Percentiles rank a stretch among this genome's conserved stretches.
Conservation (phyloP, 495 filamentous ascomycete genomes). For the Aspergillus incahuasiensis region DNA sequence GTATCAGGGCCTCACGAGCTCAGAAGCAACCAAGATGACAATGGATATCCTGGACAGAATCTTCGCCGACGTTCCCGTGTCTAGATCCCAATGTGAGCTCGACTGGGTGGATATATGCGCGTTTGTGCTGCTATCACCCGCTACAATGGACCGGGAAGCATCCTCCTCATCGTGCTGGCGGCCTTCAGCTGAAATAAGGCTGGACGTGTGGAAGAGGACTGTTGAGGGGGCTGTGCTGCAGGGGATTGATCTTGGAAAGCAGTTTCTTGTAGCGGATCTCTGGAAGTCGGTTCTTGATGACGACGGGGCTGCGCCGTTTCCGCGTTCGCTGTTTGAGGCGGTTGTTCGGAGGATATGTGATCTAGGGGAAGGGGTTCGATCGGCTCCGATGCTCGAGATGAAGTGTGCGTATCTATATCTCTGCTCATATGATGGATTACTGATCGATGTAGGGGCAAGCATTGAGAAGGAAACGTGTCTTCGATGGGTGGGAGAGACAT, state of each 20-base stretch:
- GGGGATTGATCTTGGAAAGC: conserved; percentile 39
- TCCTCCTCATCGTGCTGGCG: conserved; percentile 21
- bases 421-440: neutral
- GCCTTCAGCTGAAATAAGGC: conserved; percentile 36
- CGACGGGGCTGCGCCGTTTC: conserved; percentile 35
- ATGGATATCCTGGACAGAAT: conserved; percentile 22
- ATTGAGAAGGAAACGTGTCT: conserved; percentile 43
- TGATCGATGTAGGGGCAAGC: conserved; percentile 36
- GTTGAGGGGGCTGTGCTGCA: conserved; percentile 43
- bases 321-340: conserved; percentile 38
- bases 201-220: conserved; percentile 45
- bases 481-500: conserved; percentile 47
- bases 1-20: neutral
- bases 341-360: conserved; percentile 38
- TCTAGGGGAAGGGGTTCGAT: conserved; percentile 16
- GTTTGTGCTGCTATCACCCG: conserved; percentile 30
- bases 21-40: neutral
- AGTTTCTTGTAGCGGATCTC: conserved; percentile 46
- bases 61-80: conserved; percentile 44
- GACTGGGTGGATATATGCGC: conserved; percentile 48
- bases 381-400: conserved; percentile 15
- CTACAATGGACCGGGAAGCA: conserved; percentile 6
- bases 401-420: conserved; percentile 36
- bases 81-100: conserved; percentile 36
- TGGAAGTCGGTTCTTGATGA: conserved; percentile 46